A percentile compares a stretch with the other conserved stretches of the same genome.
phyloP scores from a whole-genome alignment of 2,329 filamentous ascomycete species.

The Metarhizium brunneum region DNA sequence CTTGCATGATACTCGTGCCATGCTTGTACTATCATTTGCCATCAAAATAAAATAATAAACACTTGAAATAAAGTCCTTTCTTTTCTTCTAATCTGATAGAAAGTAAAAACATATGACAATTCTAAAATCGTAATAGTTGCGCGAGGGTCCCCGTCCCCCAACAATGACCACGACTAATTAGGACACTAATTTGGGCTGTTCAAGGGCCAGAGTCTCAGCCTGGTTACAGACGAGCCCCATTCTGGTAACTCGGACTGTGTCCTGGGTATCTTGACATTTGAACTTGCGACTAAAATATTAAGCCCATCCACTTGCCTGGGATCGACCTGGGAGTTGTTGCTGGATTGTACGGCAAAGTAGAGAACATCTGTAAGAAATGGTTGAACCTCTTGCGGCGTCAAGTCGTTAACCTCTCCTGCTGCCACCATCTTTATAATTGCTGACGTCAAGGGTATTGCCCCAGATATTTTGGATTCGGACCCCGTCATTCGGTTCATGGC shows the following conservation, averaged over 20 bases:
- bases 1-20: no score
- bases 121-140: neutral
- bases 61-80: neutral
- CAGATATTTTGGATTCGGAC: conserved; percentile 29
- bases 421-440: conserved; percentile 34
- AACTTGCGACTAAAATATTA: conserved; percentile 20
- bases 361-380: conserved; percentile 33
- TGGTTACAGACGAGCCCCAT: conserved; percentile 16
- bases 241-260: conserved; percentile 16
- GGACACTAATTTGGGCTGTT: neutral
- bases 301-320: conserved; percentile 18
- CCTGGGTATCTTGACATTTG: conserved; percentile 17
- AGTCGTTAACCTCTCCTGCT: conserved; percentile 23
- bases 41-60: no score
- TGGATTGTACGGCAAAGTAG: conserved; percentile 21
- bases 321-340: conserved; percentile 16
- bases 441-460: conserved; percentile 42
- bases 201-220: conserved; percentile 16
- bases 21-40: no score
- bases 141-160: neutral
- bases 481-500: conserved; percentile 28
- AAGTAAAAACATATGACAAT: neutral
- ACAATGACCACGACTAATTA: neutral
- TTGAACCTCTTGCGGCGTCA: conserved; percentile 26
- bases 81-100: neutral